Evolutionary conservation across 352 stramenopile genomes (phyloP).

Genomic region (Globisporangium solare): DNA sequence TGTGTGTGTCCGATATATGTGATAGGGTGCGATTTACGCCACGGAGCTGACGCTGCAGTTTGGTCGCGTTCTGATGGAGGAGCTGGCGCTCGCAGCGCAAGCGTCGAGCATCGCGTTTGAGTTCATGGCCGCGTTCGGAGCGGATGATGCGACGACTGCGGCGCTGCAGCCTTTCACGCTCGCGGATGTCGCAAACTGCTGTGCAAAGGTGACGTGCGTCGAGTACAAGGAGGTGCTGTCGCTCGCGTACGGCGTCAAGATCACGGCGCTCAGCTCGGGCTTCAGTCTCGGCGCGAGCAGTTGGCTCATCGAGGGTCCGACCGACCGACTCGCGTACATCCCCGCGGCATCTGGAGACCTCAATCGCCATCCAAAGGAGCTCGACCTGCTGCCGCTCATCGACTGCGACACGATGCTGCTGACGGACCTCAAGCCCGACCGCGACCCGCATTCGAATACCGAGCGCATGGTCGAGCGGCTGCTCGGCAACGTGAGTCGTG

Average conservation of each 20-base stretch:
- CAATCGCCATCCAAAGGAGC: conserved; percentile 80
- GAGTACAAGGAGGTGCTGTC: conserved; percentile 56
- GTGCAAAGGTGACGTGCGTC: conserved; percentile 40
- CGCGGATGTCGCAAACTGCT: conserved; percentile 41
- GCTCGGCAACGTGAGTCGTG: conserved; percentile 44
- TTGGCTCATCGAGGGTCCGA: conserved; percentile 71
- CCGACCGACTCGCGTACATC: conserved; percentile 71
- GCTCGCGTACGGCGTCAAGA: conserved; percentile 59
- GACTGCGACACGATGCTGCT: conserved; percentile 78
- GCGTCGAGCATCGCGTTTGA: conserved; percentile 14
- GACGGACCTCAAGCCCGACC: conserved; percentile 70
- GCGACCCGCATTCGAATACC: conserved; percentile 65
- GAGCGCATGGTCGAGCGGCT: conserved; percentile 70
- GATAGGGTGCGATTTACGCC: conserved; percentile 55
- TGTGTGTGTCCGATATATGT: neutral
- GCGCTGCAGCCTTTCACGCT: conserved; percentile 26
- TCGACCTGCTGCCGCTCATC: conserved; percentile 68
- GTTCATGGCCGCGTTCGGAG: neutral
- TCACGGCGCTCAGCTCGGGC: conserved; percentile 75
- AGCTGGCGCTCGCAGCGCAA: conserved; percentile 30
- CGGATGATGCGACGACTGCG: neutral
- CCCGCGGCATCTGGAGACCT: conserved; percentile 70
- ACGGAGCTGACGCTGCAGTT: conserved; percentile 69
- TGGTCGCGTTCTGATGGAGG: conserved; percentile 63
- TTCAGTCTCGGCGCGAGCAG: conserved; percentile 63